Evolutionary conservation across 192 early-diverging fungal species (phyloP).

Genomic region (Rhizoclosmatium globosum): DNA sequence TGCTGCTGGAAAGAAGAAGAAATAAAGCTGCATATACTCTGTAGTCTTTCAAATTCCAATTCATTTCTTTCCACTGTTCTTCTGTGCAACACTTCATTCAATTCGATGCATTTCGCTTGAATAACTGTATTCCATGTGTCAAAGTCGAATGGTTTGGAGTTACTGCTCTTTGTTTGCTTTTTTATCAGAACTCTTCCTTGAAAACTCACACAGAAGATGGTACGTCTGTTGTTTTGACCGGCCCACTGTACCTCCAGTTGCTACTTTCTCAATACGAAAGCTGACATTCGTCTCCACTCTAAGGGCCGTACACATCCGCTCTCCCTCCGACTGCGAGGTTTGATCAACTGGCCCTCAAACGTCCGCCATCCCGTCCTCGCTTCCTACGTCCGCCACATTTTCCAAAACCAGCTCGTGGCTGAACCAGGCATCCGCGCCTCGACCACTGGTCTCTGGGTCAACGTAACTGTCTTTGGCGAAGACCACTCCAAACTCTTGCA

Average conservation of each 20-base stretch:
- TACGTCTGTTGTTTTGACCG: not conserved
- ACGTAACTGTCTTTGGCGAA: conserved; percentile 49
- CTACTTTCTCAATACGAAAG: not conserved
- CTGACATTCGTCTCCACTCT: not conserved
- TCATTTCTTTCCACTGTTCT: too few relatives aligned
- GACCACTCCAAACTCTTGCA: not conserved
- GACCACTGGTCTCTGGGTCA: conserved; percentile 61
- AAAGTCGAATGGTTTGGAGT: too few relatives aligned
- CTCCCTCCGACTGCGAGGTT: conserved; percentile 47
- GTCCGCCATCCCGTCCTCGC: conserved; percentile 55
- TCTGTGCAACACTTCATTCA: too few relatives aligned
- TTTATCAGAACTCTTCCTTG: too few relatives aligned
- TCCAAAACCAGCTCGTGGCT: conserved; percentile 52
- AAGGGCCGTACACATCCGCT: conserved; percentile 54
- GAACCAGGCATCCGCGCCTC: conserved; percentile 59
- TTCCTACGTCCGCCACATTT: conserved; percentile 59
- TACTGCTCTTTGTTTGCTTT: too few relatives aligned
- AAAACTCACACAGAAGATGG: too few relatives aligned
- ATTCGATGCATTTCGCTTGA: too few relatives aligned
- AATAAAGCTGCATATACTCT: not conserved
- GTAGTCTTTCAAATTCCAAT: too few relatives aligned
- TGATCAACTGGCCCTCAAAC: conserved; percentile 62
- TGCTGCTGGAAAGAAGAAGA: conserved; percentile 30
- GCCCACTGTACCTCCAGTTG: not conserved
- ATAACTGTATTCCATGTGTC: too few relatives aligned